Evolutionary conservation across 176 grass and related monocot species (phyloP), one percentile per base, ranked within the genome.

Genomic region (Juncus effusus): DNA sequence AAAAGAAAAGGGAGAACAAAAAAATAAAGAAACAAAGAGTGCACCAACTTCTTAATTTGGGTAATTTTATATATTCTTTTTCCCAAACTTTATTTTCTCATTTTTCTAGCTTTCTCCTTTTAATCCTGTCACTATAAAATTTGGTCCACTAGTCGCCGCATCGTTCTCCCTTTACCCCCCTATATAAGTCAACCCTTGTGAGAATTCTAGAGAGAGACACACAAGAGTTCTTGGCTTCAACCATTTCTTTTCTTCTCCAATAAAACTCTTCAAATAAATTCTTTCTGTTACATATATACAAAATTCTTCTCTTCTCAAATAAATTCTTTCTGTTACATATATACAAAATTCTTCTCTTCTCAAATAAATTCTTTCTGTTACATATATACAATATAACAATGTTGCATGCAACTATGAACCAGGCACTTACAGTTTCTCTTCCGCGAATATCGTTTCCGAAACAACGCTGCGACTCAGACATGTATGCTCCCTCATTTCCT

Each of bases 341-440:
- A 15, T 38, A 3, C 41, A 10, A 69, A 3, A 8, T 65, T 53
- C 11, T 4, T 13, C 51, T 36, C 15, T 50, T 67, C 64, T 67
- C 36, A 47, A 19, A 11, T 59, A 59, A 55, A 12, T 55, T 13
- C 10, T 39, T n/a, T 54, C 12, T 36, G 14, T 7, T 36, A 59
- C 69, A 72, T 0, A 59, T 13, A 16, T 38, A 3, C 41, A 10
- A 70, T 39, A 13, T 56, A 37, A 60, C 54, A 45, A 72, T 72
- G 69, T 45, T 72, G 69, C 68, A 59, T 16, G 16, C 42, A 45
- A 28, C 13, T 3, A 45, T 72, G 39, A 72, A 59, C 39, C 69
- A 47, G 54, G 65, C 37, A 19, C 3, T 60, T 47, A 45, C 37
- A 19, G 8, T 60, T 47, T 5, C 69, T 15, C 37, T 42, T 9